Evolutionary conservation across 441 rosid genomes (phyloP).

Genomic region (Lagerstroemia fauriei): DNA sequence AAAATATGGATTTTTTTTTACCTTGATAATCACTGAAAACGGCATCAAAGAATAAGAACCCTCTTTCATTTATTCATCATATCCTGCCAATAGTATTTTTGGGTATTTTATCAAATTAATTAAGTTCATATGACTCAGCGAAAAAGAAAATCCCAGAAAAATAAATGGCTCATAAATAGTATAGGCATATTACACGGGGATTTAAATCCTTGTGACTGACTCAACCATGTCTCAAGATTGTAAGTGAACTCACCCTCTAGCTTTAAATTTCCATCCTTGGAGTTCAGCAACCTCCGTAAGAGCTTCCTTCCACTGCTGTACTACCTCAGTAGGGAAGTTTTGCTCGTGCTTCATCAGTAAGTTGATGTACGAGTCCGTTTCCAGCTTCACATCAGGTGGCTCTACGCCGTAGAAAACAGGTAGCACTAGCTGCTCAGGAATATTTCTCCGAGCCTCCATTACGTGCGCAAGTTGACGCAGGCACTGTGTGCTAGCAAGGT

Average conservation of each 20-base stretch:
- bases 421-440: neutral
- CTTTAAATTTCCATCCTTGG: neutral
- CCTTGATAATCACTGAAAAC: no score
- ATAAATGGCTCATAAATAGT: no score
- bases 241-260: neutral
- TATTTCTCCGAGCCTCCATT: neutral
- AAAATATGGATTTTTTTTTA: no score
- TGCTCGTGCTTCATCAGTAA: neutral
- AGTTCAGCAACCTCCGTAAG: neutral
- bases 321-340: neutral
- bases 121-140: neutral
- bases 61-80: no score
- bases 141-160: neutral
- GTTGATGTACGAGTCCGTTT: neutral
- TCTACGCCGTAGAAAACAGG: neutral
- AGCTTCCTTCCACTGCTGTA: neutral
- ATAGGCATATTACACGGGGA: neutral
- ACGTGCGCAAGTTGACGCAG: neutral
- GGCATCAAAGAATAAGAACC: no score
- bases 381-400: neutral
- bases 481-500: neutral
- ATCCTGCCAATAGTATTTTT: no score
- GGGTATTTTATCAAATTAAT: no score
- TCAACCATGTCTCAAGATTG: neutral
- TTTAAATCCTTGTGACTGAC: neutral